A percentile compares a stretch with the other conserved stretches of the same genome.
Conservation (phyloP, 805 yeast genomes). For the Wickerhamiella occidentalis region DNA sequence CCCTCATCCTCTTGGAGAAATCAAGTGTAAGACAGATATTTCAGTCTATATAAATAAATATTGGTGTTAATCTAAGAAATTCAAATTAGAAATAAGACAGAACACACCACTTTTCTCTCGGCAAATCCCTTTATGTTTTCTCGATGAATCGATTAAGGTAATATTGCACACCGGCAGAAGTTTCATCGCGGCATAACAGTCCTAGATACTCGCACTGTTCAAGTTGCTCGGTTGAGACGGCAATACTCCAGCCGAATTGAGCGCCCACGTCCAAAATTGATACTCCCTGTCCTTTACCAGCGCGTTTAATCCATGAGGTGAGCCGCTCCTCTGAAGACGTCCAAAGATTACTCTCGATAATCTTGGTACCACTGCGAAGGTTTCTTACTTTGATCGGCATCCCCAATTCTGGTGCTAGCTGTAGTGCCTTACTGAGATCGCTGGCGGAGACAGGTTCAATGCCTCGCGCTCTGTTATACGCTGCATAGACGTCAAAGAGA, state of each 20-base stretch:
- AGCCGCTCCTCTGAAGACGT: constrained; percentile 17
- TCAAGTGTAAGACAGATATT: too few relatives aligned
- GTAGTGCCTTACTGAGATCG: constrained; percentile 53
- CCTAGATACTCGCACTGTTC: constrained; percentile 47
- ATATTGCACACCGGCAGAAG: constrained; percentile 52
- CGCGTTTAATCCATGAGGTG: constrained; percentile 18
- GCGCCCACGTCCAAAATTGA: constrained; percentile 34
- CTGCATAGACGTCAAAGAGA: constrained; percentile 47
- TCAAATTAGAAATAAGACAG: too few relatives aligned
- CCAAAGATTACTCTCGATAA: constrained; percentile 24
- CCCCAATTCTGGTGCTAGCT: constrained; percentile 41
- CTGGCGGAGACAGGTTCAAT: constrained; percentile 55
- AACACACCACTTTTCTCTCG: too few relatives aligned
- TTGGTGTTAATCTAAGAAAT: too few relatives aligned
- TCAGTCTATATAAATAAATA: neutral
- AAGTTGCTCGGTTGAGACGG: constrained; percentile 53
- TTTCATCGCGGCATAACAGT: constrained; percentile 51
- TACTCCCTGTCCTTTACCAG: constrained; percentile 23
- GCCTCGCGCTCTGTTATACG: constrained; percentile 55
- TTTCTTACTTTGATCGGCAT: constrained; percentile 42
- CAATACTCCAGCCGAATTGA: constrained; percentile 52
- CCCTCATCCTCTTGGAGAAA: too few relatives aligned
- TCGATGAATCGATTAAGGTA: constrained; percentile 35
- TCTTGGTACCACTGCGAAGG: constrained; percentile 32
- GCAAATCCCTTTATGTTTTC: neutral